These are phyloP conservation scores for Wickerhamiella parazyma DNA, from an alignment of 805 yeast genomes.

Conservation along the genomic window DNA sequence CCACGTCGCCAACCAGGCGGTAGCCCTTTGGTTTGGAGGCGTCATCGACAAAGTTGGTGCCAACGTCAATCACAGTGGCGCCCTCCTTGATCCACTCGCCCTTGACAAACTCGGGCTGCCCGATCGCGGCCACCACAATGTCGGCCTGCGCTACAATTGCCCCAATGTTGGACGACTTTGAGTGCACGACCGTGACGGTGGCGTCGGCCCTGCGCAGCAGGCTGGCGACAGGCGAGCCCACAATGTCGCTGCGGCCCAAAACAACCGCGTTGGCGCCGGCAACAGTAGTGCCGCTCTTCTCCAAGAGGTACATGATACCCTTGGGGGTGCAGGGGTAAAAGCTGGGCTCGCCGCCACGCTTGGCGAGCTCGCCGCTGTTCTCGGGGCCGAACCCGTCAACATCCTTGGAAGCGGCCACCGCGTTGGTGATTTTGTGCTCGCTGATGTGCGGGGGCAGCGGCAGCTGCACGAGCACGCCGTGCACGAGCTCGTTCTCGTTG, in stretches of 20 bases:
- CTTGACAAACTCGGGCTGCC: constrained; percentile 68
- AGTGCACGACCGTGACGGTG: constrained; percentile 80
- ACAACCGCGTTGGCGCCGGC: constrained; percentile 83
- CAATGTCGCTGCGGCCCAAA: constrained; percentile 89
- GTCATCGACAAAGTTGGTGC: constrained; percentile 81
- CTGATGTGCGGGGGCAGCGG: constrained; percentile 74
- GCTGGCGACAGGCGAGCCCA: constrained; percentile 85
- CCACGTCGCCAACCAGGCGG: constrained; percentile 90
- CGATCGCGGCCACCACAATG: constrained; percentile 84
- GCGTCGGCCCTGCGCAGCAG: constrained; percentile 62
- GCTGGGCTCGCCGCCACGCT: constrained; percentile 68
- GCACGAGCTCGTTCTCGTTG: constrained; percentile 62
- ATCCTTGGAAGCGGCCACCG: constrained; percentile 73
- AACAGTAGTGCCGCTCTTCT: constrained; percentile 50
- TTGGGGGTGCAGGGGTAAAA: constrained; percentile 93
- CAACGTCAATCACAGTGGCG: constrained; percentile 83
- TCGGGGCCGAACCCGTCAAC: constrained; percentile 89
- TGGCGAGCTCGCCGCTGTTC: constrained; percentile 82
- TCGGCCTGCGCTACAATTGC: constrained; percentile 56
- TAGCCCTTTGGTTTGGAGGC: constrained; percentile 59
- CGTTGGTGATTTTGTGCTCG: constrained; percentile 66
- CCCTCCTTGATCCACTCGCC: constrained; percentile 82
- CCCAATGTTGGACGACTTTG: constrained; percentile 51
- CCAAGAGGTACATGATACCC: constrained; percentile 73
- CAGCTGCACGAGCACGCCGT: constrained; percentile 80